These are phyloP conservation scores for Sclerotinia trifoliorum DNA, from an alignment of 2,329 filamentous ascomycete genomes.

Conservation along the genomic window DNA sequence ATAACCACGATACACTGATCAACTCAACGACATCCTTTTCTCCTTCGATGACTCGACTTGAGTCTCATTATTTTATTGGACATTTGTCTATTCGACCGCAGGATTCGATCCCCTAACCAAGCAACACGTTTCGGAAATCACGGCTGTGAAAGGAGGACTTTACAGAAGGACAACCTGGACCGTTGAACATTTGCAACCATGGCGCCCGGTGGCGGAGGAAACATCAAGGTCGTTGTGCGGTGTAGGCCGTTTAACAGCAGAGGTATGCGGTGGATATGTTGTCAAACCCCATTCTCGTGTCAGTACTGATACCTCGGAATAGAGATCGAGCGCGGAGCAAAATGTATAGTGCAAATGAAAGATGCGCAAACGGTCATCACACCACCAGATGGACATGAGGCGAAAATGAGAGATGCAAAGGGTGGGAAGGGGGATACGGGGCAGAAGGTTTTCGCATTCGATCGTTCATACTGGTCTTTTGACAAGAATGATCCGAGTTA, in stretches of 20 bases:
- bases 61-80: constrained; percentile 1
- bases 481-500: constrained; percentile 77
- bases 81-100: constrained; percentile 8
- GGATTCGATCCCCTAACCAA: constrained; percentile 23
- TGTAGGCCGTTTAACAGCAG: constrained; percentile 91
- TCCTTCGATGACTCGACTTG: constrained; percentile 20
- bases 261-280: constrained; percentile 56
- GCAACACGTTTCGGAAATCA: not conserved
- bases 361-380: constrained; percentile 83
- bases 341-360: constrained; percentile 98
- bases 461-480: constrained; percentile 98
- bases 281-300: constrained; percentile 4
- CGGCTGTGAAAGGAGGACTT: constrained; percentile 20
- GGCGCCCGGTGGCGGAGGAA: constrained; percentile 64
- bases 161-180: constrained; percentile 9
- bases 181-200: constrained; percentile 35
- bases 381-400: constrained; percentile 63
- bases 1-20: constrained; percentile 21
- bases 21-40: constrained; percentile 12
- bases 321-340: constrained; percentile 89
- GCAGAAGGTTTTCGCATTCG: constrained; percentile 88
- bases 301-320: constrained; percentile 27
- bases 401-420: constrained; percentile 57
- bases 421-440: constrained; percentile 63
- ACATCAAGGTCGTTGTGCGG: constrained; percentile 99